A percentile compares a stretch with the other conserved stretches of the same genome.
Evolutionary conservation across 2,329 filamentous ascomycete species (phyloP).

Genomic region (Reticulascus tulasneorum): DNA sequence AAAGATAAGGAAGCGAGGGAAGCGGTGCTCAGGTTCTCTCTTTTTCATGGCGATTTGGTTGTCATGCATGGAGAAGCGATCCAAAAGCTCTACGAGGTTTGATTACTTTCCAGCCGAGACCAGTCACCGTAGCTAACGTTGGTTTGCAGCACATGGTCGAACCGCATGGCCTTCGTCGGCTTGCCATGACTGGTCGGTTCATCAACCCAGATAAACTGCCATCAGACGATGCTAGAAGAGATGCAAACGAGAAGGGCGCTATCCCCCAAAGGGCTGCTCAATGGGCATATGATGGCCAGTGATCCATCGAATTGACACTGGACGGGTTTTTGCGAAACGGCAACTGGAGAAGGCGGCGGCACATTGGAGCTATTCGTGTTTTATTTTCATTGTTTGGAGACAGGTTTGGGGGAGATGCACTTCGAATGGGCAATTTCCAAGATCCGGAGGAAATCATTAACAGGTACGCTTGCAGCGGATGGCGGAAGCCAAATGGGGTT

Average conservation of each 20-base stretch:
- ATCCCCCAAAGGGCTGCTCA: constrained; percentile 23
- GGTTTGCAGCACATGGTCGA: constrained; percentile 44
- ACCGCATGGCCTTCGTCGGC: constrained; percentile 46
- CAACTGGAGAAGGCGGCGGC: background rate
- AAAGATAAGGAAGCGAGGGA: constrained; percentile 21
- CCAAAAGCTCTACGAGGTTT: constrained; percentile 55
- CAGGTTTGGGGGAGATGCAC: too few species aligned
- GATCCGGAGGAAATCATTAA: too few species aligned
- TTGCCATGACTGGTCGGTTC: constrained; percentile 53
- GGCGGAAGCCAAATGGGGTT: too few species aligned
- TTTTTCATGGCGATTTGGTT: constrained; percentile 61
- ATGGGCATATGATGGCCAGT: constrained; percentile 2
- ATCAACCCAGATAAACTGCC: constrained; percentile 41
- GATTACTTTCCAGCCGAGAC: constrained; percentile 7
- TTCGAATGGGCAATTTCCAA: too few species aligned
- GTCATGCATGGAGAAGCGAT: constrained; percentile 59
- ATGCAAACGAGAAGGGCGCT: constrained; percentile 24
- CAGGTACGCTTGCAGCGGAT: too few species aligned
- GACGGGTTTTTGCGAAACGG: constrained; percentile 7
- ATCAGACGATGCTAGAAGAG: constrained; percentile 17
- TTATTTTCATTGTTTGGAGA: too few species aligned
- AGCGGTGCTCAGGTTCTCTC: constrained; percentile 30
- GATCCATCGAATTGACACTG: background rate
- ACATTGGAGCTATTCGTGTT: too few species aligned
- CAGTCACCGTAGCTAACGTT: constrained; percentile 13